These are phyloP conservation scores for Carex cristatella DNA, from an alignment of 176 grass and related monocot species.

Conservation along the genomic window DNA sequence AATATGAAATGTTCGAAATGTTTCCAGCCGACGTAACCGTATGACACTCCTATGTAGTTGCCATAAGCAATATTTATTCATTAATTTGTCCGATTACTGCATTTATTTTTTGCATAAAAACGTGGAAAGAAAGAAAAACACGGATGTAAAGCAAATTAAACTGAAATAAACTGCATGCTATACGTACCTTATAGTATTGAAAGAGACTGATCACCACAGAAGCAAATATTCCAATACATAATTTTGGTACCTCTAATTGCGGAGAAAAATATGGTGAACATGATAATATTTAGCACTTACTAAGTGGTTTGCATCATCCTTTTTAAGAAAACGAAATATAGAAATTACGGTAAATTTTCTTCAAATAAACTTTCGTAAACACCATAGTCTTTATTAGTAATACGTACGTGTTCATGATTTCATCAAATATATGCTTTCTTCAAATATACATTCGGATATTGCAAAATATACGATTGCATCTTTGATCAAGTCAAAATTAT, in stretches of 20 bases:
- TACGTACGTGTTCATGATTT: too few species aligned
- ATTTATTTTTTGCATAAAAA: background rate
- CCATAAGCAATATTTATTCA: background rate
- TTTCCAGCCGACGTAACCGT: too few species aligned
- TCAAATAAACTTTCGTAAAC: background rate
- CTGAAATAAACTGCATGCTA: background rate
- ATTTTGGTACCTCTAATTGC: conserved; percentile 21
- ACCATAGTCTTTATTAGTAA: too few species aligned
- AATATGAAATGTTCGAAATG: too few species aligned
- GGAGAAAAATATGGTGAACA: conserved; percentile 16
- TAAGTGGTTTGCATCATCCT: background rate
- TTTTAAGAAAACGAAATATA: background rate
- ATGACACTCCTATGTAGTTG: background rate
- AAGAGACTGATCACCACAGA: conserved; percentile 16
- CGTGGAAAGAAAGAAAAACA: background rate
- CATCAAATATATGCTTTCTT: too few species aligned
- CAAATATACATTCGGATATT: background rate
- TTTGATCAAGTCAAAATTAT: too few species aligned
- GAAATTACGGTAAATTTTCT: background rate
- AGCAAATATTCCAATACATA: conserved; percentile 4
- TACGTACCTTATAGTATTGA: conserved; percentile 5
- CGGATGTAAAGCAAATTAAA: background rate
- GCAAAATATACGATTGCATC: background rate
- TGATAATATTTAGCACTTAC: background rate
- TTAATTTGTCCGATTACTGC: background rate